A percentile compares a stretch with the other conserved stretches of the same genome.
phyloP scores from a whole-genome alignment of 805 yeast genomes.

The Metschnikowia vanudenii region DNA sequence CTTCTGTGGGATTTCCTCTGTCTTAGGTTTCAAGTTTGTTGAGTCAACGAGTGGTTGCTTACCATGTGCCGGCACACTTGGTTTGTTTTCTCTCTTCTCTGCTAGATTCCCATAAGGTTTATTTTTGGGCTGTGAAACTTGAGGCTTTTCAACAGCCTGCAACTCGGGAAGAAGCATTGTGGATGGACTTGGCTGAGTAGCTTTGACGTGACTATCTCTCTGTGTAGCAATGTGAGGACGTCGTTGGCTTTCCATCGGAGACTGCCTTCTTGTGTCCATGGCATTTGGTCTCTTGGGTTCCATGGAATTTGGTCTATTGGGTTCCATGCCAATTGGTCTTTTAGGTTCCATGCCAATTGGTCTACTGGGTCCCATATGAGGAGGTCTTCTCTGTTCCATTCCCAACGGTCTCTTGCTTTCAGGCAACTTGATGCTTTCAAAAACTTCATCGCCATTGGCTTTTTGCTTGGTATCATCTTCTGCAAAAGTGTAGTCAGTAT shows the following conservation, averaged over 20 bases:
- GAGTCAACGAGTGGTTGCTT: slow-evolving; percentile 34
- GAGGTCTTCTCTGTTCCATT: neutral
- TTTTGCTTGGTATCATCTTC: slow-evolving; percentile 13
- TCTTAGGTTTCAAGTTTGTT: slow-evolving; percentile 9
- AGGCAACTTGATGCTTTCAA: slow-evolving; percentile 51
- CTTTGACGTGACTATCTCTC: too few species aligned
- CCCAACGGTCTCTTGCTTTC: slow-evolving; percentile 28
- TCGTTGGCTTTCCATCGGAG: too few species aligned
- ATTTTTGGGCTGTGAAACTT: neutral
- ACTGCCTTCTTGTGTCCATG: too few species aligned
- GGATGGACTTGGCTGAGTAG: slow-evolving; percentile 32
- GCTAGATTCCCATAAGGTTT: slow-evolving; percentile 7
- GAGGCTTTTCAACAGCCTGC: slow-evolving; percentile 9
- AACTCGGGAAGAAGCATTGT: slow-evolving; percentile 36
- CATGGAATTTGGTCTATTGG: too few species aligned
- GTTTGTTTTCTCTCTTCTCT: neutral
- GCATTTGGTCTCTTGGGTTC: too few species aligned
- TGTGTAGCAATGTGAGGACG: too few species aligned
- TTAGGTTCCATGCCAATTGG: too few species aligned
- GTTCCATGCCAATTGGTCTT: too few species aligned
- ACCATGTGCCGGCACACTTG: slow-evolving; percentile 2
- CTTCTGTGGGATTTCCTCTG: slow-evolving; percentile 21
- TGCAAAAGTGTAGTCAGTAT: slow-evolving; percentile 19
- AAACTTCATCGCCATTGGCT: slow-evolving; percentile 24
- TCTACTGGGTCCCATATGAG: too few species aligned